These are phyloP conservation scores for Pholiota molesta DNA, from an alignment of 768 basidiomycete species.

Conservation along the genomic window DNA sequence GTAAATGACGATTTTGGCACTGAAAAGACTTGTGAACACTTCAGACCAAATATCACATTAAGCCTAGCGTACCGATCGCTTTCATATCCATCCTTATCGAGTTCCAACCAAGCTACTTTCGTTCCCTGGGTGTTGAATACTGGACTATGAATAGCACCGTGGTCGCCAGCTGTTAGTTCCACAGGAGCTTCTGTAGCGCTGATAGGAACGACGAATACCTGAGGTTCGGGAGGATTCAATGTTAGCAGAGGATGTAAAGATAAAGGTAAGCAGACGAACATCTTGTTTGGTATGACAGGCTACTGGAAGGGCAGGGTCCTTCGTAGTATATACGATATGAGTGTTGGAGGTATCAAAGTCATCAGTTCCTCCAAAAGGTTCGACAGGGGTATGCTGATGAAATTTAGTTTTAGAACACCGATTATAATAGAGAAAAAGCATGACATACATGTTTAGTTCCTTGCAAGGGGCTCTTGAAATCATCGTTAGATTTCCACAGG, in stretches of 20 bases:
- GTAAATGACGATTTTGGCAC: conserved; percentile 78
- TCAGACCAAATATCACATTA: neutral
- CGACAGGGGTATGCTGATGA: conserved; percentile 68
- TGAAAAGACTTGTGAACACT: conserved; percentile 25
- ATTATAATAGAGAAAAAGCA: neutral
- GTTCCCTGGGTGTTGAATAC: conserved; percentile 67
- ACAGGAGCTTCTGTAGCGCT: conserved; percentile 48
- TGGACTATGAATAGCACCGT: conserved; percentile 82
- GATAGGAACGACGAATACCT: conserved; percentile 76
- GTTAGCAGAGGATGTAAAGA: neutral
- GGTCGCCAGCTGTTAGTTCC: conserved; percentile 81
- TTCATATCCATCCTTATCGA: conserved; percentile 88
- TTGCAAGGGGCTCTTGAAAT: conserved; percentile 62
- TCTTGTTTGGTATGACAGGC: conserved; percentile 92
- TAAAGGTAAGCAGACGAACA: conserved; percentile 36
- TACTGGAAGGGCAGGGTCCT: conserved; percentile 75
- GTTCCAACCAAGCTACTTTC: conserved; percentile 87
- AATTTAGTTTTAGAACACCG: neutral
- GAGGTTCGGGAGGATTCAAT: neutral
- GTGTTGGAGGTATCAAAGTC: conserved; percentile 76
- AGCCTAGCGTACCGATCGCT: conserved; percentile 62
- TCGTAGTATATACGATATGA: conserved; percentile 82
- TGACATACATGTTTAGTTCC: conserved; percentile 70
- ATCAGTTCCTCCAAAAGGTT: conserved; percentile 84
- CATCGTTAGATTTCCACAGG: conserved; percentile 55